Base-by-base conservation (phyloP, 768 basidiomycete species). In the Lactarius quietus region DNA sequence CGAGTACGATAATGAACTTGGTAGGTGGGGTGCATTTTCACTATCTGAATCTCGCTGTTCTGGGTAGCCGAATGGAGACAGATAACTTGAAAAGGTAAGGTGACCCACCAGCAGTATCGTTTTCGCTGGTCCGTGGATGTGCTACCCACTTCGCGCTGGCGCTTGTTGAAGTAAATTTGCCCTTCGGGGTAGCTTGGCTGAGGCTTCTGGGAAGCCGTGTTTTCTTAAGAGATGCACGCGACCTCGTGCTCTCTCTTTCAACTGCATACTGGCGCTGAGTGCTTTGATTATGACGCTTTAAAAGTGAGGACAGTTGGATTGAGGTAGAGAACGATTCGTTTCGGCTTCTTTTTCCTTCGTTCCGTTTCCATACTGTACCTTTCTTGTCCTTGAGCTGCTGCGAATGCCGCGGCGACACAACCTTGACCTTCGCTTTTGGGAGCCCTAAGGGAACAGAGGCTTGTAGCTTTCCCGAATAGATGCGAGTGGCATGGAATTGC, bases 1-100 rank as follows among this genome's bases (percentile, higher is more conserved):
- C 26, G 43, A 57, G 43, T 70, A 70, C 26, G 9, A 57, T 36
- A 62, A 39, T 15, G 59, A 41, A 6, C 23, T 33, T 15, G 48
- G 61, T 29, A 60, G 28, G 31, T 45, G 61, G 18, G 57, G 48
- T 3, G 41, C 29, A 38, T 45, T 48, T 6, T 33, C 18, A 8
- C 26, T 45, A n/a, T 26, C 23, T 17, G n/a, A 45, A 58, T 18
- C 7, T 31, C 56, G 17, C 48, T 20, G 61, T 58, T 29, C 60
- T 66, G 33, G 29, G 41, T 14, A 57, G 18, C 31, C 33, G 23
- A n/a, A 53, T 66, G 48, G 52, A 59, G 39, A 53, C 15, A 41
- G n/a, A 29, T 17, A 43, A 35, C 17, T 12, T 20, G 14, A 12
- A 39, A 55, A 33, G 17, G 43, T 48, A 55, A 39, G 43, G 54